Conservation (phyloP, 495 filamentous ascomycete species). For the Penicillium coprophilum region DNA sequence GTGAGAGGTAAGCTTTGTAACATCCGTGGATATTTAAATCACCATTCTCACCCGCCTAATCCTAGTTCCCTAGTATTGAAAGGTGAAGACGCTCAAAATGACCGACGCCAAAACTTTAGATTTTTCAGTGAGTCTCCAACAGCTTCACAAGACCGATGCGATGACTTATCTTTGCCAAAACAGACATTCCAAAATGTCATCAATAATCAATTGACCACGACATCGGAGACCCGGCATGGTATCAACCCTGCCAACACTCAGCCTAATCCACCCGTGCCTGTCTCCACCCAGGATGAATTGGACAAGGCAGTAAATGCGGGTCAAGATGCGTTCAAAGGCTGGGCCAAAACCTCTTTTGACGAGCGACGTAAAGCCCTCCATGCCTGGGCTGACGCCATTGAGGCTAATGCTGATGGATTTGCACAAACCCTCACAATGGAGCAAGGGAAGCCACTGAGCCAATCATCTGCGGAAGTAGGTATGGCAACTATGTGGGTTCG, state of each 20-base stretch:
- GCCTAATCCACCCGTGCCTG: conserved; percentile 53
- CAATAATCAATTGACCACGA: conserved; percentile 36
- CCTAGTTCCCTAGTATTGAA: neutral
- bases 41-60: neutral
- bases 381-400: conserved; percentile 52
- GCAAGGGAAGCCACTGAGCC: conserved; percentile 54
- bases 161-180: neutral
- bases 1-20: neutral
- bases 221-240: conserved; percentile 33
- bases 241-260: conserved; percentile 54
- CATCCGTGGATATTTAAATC: neutral
- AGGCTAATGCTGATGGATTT: conserved; percentile 45
- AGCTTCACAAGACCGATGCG: neutral
- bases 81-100: neutral
- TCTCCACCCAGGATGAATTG: conserved; percentile 53
- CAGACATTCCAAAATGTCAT: conserved; percentile 41
- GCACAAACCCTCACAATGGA: conserved; percentile 53
- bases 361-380: conserved; percentile 55
- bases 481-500: conserved; percentile 29
- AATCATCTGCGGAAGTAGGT: conserved; percentile 27
- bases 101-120: neutral
- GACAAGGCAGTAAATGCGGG: conserved; percentile 52
- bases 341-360: conserved; percentile 50
- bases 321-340: conserved; percentile 48
- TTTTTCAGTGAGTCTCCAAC: conserved; percentile 5